Evolutionary conservation across 345 rosid species (phyloP).

Genomic region (Reutealis trisperma): DNA sequence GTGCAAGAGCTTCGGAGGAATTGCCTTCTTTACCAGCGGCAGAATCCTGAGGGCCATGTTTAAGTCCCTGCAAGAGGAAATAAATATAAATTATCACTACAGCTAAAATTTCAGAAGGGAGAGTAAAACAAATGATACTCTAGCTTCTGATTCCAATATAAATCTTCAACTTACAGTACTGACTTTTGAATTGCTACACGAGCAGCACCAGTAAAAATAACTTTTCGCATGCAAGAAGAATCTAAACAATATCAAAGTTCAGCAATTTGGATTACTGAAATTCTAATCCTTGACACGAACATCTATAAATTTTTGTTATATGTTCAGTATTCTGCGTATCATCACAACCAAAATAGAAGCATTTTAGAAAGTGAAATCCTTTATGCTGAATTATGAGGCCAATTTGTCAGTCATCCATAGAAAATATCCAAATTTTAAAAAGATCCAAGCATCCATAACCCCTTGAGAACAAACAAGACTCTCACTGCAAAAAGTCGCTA

Average conservation of each 20-base stretch:
- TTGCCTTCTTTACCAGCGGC: conserved; percentile 38
- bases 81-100: not conserved
- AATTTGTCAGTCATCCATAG: too few species aligned
- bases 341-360: too few species aligned
- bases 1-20: conserved; percentile 60
- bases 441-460: not conserved
- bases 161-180: not conserved
- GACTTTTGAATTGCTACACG: not conserved
- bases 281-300: too few species aligned
- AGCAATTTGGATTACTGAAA: not conserved
- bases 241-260: not conserved
- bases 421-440: too few species aligned
- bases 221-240: not conserved
- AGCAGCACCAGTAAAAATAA: not conserved
- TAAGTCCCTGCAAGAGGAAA: conserved; percentile 45
- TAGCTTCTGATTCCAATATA: not conserved
- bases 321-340: not conserved
- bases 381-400: too few species aligned
- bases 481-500: not conserved
- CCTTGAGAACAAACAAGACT: not conserved
- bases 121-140: not conserved
- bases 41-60: conserved; percentile 22
- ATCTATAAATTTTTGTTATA: not conserved
- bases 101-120: not conserved
- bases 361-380: too few species aligned